These are phyloP conservation scores for Copromyces sp. DNA, from an alignment of 495 filamentous ascomycete genomes.

Conservation along the genomic window DNA sequence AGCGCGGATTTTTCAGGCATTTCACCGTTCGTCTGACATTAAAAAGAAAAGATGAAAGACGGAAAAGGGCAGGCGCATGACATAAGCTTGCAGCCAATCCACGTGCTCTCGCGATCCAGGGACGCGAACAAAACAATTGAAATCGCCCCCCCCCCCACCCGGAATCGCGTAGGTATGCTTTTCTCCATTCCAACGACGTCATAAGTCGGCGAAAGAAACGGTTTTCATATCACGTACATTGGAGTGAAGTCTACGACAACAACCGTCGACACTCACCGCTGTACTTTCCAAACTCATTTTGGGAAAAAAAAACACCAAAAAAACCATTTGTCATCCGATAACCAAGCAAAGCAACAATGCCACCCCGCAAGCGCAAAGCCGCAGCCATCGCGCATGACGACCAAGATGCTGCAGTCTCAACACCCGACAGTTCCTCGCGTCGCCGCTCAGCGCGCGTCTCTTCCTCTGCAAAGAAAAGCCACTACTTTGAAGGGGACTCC, in stretches of 20 bases:
- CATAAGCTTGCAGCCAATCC: conserved; percentile 1
- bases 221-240: neutral
- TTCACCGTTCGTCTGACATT: neutral
- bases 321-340: neutral
- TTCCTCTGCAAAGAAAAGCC: neutral
- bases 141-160: neutral
- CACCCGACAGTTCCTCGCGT: neutral
- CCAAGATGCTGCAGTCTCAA: neutral
- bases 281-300: neutral
- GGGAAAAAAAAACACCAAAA: neutral
- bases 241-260: neutral
- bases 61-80: neutral
- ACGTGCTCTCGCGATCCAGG: conserved; percentile 9
- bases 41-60: neutral
- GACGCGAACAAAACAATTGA: neutral
- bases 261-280: neutral
- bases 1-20: neutral
- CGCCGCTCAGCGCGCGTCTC: neutral
- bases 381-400: neutral
- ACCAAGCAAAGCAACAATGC: conserved; percentile 1
- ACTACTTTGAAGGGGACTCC: neutral
- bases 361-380: conserved; percentile 12
- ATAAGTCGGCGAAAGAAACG: neutral
- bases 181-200: neutral
- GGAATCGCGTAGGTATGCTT: neutral